Conservation (phyloP, 2,329 filamentous ascomycete genomes). For the Sporothrix sp. region DNA sequence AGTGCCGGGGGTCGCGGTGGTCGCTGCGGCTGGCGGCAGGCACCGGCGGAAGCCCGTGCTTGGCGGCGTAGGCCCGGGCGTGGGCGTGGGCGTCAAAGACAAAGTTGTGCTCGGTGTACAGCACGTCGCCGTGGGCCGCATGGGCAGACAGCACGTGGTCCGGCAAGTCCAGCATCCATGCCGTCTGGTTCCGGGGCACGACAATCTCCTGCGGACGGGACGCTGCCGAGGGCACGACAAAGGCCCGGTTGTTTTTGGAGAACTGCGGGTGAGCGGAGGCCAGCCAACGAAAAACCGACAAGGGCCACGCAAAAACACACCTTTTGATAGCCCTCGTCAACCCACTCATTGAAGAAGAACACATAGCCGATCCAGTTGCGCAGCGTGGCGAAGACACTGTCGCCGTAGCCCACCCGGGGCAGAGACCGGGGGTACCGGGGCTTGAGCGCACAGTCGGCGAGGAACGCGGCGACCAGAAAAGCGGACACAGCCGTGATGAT, state of each 20-base stretch:
- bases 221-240: conserved; percentile 33
- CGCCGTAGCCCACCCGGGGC: conserved; percentile 32
- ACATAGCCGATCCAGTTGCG: conserved; percentile 33
- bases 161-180: conserved; percentile 40
- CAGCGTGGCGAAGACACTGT: conserved; percentile 28
- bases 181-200: conserved; percentile 33
- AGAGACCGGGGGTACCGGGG: conserved; percentile 32
- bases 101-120: conserved; percentile 35
- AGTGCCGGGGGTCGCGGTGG: background rate
- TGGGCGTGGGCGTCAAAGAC: conserved; percentile 26
- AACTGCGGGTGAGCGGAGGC: conserved; percentile 23
- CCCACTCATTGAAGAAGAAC: conserved; percentile 30
- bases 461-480: conserved; percentile 30
- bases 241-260: conserved; percentile 31
- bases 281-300: background rate
- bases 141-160: conserved; percentile 33
- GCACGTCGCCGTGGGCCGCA: conserved; percentile 36
- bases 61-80: background rate
- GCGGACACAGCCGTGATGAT: conserved; percentile 22
- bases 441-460: conserved; percentile 31
- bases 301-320: conserved; percentile 17
- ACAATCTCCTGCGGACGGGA: conserved; percentile 35
- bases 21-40: background rate
- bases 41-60: background rate
- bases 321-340: conserved; percentile 34